Percentiles rank a stretch among this genome's conserved stretches.
Evolutionary conservation across 2,329 filamentous ascomycete genomes (phyloP).

Genomic region (Talaromyces marneffei): DNA sequence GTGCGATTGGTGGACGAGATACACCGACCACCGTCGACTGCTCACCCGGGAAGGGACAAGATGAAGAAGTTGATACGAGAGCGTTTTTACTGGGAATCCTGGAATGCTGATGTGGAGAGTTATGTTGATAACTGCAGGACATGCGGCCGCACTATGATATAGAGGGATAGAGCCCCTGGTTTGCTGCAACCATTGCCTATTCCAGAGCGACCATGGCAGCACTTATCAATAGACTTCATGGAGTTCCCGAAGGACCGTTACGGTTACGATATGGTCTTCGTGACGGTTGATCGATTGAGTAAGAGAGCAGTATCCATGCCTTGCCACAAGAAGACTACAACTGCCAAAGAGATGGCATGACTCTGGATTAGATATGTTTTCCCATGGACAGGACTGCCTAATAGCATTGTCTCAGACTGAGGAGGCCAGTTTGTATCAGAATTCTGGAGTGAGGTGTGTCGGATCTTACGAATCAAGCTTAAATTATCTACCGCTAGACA

Average conservation of each 20-base stretch:
- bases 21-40: background rate
- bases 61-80: background rate
- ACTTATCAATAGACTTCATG: slow-evolving; percentile 18
- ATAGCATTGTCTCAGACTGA: slow-evolving; percentile 13
- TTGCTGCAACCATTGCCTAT: slow-evolving; percentile 14
- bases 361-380: background rate
- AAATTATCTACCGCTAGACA: slow-evolving; percentile 11
- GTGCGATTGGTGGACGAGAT: background rate
- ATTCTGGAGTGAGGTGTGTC: slow-evolving; percentile 14
- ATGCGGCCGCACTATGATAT: background rate
- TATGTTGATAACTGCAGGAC: background rate
- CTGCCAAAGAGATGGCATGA: background rate
- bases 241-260: background rate
- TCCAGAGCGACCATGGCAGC: slow-evolving; percentile 12
- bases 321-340: slow-evolving; percentile 1
- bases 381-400: background rate
- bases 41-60: background rate
- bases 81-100: background rate
- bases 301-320: slow-evolving; percentile 14
- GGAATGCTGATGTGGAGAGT: background rate
- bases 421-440: slow-evolving; percentile 12
- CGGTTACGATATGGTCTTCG: background rate
- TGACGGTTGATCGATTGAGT: slow-evolving; percentile 13
- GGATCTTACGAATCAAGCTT: background rate
- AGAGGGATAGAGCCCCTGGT: slow-evolving; percentile 1